These are phyloP conservation scores for Candida dendrica DNA, from an alignment of 805 yeast species.

Conservation along the genomic window DNA sequence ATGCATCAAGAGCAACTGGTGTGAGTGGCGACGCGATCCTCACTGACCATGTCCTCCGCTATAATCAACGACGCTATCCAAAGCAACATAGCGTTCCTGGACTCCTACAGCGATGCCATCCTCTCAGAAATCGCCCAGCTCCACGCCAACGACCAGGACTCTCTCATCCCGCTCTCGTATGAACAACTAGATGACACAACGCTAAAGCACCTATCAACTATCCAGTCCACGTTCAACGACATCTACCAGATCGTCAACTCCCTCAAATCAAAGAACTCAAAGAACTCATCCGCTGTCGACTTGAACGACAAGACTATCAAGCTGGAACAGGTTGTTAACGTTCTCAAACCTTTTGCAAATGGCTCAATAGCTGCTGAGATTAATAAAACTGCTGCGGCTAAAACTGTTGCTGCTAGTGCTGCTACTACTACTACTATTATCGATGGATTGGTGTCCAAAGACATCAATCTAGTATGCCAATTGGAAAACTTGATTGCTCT, in stretches of 20 bases:
- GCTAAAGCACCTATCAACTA: background rate
- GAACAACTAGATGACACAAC: background rate
- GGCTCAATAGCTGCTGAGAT: constrained; percentile 2
- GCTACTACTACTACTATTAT: background rate
- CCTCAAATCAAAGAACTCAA: background rate
- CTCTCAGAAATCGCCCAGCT: constrained; percentile 11
- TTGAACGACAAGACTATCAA: constrained; percentile 2
- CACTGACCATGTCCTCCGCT: constrained; percentile 8
- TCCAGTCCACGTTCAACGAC: background rate
- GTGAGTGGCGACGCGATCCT: background rate
- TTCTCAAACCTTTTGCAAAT: constrained; percentile 7
- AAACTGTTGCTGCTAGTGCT: background rate
- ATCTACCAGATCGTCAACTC: background rate
- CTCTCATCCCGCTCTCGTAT: background rate
- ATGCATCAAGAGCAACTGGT: too few species aligned
- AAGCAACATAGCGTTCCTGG: constrained; percentile 6
- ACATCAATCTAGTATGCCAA: constrained; percentile 8
- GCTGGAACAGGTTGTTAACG: constrained; percentile 3
- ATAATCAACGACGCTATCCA: constrained; percentile 12
- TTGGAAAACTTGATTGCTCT: constrained; percentile 23
- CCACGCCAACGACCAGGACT: constrained; percentile 3
- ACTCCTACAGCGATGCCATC: constrained; percentile 6
- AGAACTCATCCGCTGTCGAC: background rate
- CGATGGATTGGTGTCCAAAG: constrained; percentile 2
- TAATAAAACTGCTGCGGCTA: background rate